Evolutionary conservation across 2,329 filamentous ascomycete species (phyloP), one percentile per base, ranked within the genome.

Genomic region (Shiraia bambusicola): DNA sequence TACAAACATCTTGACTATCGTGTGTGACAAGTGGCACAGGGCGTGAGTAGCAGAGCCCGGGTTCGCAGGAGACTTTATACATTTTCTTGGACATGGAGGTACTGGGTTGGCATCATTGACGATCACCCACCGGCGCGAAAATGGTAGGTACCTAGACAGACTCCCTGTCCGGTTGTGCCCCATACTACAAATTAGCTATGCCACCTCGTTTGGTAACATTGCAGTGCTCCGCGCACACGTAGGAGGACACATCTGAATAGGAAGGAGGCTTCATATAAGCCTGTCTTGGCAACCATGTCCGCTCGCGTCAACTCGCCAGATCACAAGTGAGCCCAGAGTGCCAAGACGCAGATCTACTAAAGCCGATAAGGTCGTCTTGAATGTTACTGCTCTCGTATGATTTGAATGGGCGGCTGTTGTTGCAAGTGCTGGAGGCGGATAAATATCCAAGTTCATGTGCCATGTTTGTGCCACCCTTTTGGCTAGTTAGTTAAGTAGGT

Each of bases 201-300:
- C 43, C 33, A 40, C 45, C 50, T 45, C 47, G 53, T 59, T 55
- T 56, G 58, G 54, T 42, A 57, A 45, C 26, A 29, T 25, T 25
- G 28, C 33, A 27, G 34, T 39, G 24, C 34, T 40, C 44, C 51
- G 57, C 47, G 29, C 46, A 41, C 34, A 31, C 32, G 37, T 59
- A 59, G 45, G 45, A 47, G 40, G 42, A 39, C 36, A 36, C 14
- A 42, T 53, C 60, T 30, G 36, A 60, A 55, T 47, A 54, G 64
- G 64, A 59, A 66, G 64, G 63, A 60, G 62, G 57, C 49, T 46
- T 48, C 45, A 60, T 52, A 50, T 38, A 54, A 51, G 43, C 49
- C 40, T 34, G 44, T 45, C 61, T 67, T 63, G 62, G 60, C 51
- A 37, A 48, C 46, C 49, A 37, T 13, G 16, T 16, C 10, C 22